Evolutionary conservation across 2,329 filamentous ascomycete genomes (phyloP), one percentile per base, ranked within the genome.

Genomic region (Aspergillus costaricaensis): DNA sequence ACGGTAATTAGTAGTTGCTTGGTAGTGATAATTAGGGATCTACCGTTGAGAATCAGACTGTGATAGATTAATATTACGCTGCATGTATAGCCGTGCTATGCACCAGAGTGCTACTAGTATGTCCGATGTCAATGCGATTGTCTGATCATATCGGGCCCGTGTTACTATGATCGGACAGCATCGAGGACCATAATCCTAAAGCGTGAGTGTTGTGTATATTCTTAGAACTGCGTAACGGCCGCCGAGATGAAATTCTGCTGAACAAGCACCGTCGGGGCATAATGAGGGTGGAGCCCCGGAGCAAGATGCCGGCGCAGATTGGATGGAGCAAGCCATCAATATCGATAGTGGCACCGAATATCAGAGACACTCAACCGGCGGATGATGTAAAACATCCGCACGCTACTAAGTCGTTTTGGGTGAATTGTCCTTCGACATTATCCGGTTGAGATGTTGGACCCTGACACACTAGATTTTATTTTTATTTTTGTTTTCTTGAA

Each of bases 331-430:
- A 44, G 19, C 41, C 14, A 44, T 44, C 41, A 44, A 44, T 44
- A 19, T 43, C 39, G 19, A 44, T 44, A 36, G 32, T 36, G 41
- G 41, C 41, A 44, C 41, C 19, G 41, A 23, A 19, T 19, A 44
- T 44, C 19, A 44, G 19, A 44, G 41, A 44, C 41, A 44, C 17
- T 44, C 41, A 21, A 43, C 41, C 41, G 19, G 41, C 17, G 41
- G 54, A 55, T 52, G 58, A 59, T 59, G 63, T 61, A 59, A 65
- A 65, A 61, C 57, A 55, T 54, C 55, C 39, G 39, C n/a, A 43
- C n/a, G 10, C 17, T 43, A 43, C n/a, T 44, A 44, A 44, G 4
- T 44, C 41, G 10, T 44, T 44, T 21, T 44, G 32, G 32, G 32
- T 36, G 32, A 36, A 14, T 36, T 36, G 32, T 36, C 32, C 32